These are phyloP conservation scores for Nissolia schottii DNA, from an alignment of 306 rosid species.

Conservation along the genomic window DNA sequence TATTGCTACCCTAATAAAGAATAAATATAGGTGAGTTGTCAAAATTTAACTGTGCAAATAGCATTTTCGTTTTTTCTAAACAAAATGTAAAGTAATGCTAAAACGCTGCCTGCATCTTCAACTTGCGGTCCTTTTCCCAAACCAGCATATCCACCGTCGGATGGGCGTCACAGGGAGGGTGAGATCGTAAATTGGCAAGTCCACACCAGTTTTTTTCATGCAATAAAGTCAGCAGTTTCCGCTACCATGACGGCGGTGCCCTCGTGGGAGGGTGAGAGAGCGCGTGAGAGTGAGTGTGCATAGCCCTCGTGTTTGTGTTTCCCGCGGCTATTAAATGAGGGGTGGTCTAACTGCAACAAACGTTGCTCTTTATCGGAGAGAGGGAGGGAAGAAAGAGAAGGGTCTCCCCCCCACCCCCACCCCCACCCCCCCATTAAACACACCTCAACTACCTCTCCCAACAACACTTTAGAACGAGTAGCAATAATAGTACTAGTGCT, in stretches of 20 bases:
- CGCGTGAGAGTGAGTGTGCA: not conserved
- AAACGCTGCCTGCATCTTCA: not conserved
- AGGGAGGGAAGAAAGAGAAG: conserved; percentile 26
- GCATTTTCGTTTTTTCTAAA: no score
- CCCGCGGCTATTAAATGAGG: conserved; percentile 85
- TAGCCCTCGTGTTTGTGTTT: conserved; percentile 13
- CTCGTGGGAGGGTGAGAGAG: conserved; percentile 1
- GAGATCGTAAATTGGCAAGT: not conserved
- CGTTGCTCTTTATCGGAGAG: conserved; percentile 26
- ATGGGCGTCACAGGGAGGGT: not conserved
- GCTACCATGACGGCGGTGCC: not conserved
- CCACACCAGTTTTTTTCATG: no score
- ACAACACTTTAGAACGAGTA: conserved; percentile 10
- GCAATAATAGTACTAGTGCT: not conserved
- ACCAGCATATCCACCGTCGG: not conserved
- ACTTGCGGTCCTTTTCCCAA: not conserved
- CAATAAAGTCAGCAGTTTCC: not conserved
- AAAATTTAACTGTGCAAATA: no score
- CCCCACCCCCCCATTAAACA: conserved; percentile 52
- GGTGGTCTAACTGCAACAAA: conserved; percentile 3
- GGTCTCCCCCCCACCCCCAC: no score
- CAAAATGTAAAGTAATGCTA: not conserved
- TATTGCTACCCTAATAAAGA: no score
- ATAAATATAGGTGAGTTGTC: no score
- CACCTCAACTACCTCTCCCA: conserved; percentile 57